Percentiles rank a stretch among this genome's conserved stretches.
Conservation (phyloP, 176 grass and related monocot species). For the Triticum dicoccoides region DNA sequence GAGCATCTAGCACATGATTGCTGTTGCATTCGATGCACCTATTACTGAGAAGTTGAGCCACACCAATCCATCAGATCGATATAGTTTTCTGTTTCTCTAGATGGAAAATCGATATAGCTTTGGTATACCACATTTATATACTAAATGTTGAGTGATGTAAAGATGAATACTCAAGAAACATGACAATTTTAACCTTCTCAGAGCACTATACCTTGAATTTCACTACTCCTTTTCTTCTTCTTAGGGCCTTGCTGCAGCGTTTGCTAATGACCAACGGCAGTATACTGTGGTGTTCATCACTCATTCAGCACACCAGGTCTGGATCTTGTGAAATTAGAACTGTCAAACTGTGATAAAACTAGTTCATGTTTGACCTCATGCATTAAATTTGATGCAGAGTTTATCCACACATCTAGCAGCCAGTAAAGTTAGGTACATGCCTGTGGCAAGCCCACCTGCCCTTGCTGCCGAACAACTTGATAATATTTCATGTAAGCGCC, state of each 20-base stretch:
- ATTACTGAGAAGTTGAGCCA: neutral
- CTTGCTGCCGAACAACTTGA: slow-evolving; percentile 47
- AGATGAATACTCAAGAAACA: neutral
- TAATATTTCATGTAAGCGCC: slow-evolving; percentile 49
- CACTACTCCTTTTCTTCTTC: neutral
- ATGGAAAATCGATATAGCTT: neutral
- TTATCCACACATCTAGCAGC: slow-evolving; percentile 51
- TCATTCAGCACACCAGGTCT: slow-evolving; percentile 76
- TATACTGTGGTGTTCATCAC: slow-evolving; percentile 72
- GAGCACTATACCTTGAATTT: neutral
- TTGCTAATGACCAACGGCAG: slow-evolving; percentile 56
- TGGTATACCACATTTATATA: neutral
- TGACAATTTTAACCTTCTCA: neutral
- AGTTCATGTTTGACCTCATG: slow-evolving; percentile 8
- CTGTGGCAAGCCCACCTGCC: slow-evolving; percentile 64
- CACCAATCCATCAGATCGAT: neutral
- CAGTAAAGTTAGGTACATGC: slow-evolving; percentile 60
- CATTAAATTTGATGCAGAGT: slow-evolving; percentile 35
- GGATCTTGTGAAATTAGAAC: neutral
- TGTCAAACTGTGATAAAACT: neutral
- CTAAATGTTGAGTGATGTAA: neutral
- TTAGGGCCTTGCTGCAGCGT: slow-evolving; percentile 70
- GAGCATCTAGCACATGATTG: neutral
- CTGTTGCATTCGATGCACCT: neutral
- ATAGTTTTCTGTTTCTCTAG: neutral